Evolutionary conservation across 805 yeast species (phyloP).

Genomic region (Candida odintsovae): DNA sequence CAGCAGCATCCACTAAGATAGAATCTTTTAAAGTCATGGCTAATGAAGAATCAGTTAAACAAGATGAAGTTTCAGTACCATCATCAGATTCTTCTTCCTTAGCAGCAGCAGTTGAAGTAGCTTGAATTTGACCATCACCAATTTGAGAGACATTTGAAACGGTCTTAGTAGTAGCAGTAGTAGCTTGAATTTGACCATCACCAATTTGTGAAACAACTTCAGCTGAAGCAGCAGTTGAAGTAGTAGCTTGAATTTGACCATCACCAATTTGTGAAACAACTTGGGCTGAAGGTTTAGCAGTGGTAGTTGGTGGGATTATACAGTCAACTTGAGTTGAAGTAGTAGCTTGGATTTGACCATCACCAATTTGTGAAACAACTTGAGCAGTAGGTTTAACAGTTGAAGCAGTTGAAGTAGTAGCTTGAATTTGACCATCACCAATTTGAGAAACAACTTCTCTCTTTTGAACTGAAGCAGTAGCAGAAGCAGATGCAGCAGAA

Average conservation of each 20-base stretch:
- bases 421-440: constrained; percentile 29
- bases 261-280: constrained; percentile 22
- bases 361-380: constrained; percentile 21
- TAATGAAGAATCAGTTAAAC: constrained; percentile 45
- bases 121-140: constrained; percentile 19
- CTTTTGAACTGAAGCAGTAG: constrained; percentile 18
- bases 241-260: constrained; percentile 28
- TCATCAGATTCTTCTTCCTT: constrained; percentile 11
- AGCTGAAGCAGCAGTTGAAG: constrained; percentile 19
- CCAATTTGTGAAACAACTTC: constrained; percentile 14
- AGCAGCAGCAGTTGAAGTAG: constrained; percentile 19
- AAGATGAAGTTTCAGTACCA: constrained; percentile 29
- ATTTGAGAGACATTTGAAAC: constrained; percentile 21
- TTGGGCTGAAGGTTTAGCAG: constrained; percentile 21
- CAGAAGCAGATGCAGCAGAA: constrained; percentile 24
- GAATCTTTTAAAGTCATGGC: constrained; percentile 47
- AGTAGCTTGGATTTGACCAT: constrained; percentile 26
- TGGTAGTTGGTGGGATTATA: no score
- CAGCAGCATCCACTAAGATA: constrained; percentile 49
- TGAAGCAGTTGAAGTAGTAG: constrained; percentile 16
- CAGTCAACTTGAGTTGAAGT: no score
- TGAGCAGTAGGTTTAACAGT: constrained; percentile 17
- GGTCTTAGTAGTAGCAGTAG: constrained; percentile 22
- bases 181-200: constrained; percentile 22
- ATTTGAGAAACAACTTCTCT: constrained; percentile 23